Conservation (phyloP, 1,284 basidiomycete genomes). For the Ganoderma lucidum region DNA sequence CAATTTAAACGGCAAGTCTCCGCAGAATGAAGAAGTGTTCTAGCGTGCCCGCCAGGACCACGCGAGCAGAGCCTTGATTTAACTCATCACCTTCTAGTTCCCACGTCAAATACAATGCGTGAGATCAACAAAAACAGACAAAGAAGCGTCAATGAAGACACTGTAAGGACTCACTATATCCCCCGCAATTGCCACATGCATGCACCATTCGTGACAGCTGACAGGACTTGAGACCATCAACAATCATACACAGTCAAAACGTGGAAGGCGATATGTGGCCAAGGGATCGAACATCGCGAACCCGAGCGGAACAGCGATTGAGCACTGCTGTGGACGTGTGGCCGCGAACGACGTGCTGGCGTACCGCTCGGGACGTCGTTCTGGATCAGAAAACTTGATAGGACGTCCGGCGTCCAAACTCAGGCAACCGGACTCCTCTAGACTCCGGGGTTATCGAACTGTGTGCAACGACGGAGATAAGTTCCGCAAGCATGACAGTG, state of each 20-base stretch:
- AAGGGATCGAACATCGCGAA: background rate
- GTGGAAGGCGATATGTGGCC: background rate
- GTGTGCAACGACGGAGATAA: slow-evolving; percentile 14
- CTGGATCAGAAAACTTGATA: slow-evolving; percentile 26
- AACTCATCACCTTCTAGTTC: slow-evolving; percentile 6
- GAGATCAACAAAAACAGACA: background rate
- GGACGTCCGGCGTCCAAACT: slow-evolving; percentile 8
- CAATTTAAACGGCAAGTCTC: background rate
- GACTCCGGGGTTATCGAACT: background rate
- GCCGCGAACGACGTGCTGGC: background rate
- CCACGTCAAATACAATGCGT: background rate
- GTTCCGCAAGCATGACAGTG: background rate
- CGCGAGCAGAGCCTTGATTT: slow-evolving; percentile 4
- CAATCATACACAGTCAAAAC: background rate
- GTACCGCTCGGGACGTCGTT: slow-evolving; percentile 7
- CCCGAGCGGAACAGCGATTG: background rate
- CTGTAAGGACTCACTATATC: background rate
- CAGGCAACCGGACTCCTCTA: background rate
- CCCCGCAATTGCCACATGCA: background rate
- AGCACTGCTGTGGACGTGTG: background rate
- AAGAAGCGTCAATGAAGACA: background rate
- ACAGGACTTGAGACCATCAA: background rate
- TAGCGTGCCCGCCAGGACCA: background rate
- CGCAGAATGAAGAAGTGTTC: background rate
- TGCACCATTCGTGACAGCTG: background rate